Evolutionary conservation across 2,329 filamentous ascomycete species (phyloP), one percentile per base, ranked within the genome.

Genomic region (Ceratocystis colombiana): DNA sequence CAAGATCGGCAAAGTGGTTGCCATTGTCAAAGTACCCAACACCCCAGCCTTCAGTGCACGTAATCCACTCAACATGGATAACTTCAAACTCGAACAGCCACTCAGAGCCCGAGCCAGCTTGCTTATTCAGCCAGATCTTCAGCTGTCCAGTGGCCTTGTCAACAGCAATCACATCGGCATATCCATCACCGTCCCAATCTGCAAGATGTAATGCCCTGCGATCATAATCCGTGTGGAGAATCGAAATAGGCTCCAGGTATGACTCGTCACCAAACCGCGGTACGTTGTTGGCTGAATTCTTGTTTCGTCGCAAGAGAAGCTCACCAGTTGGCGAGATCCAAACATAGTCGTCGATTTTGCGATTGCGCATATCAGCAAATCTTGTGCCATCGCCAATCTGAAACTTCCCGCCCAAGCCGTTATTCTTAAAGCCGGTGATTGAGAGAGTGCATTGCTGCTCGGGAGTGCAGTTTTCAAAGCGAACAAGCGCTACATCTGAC

Each of bases 131-230:
- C 65, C 67, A 69, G n/a, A 69, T 66, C 7, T 65, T 64, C 3
- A 67, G 45, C 10, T 44, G 45, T 7, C 64, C 66, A 8, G 62
- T 63, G 6, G 61, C 33, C 0, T 69, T 71, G 67, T 69, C 25
- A 17, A 66, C 63, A 3, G 50, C 63, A 50, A 69, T 64, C 7
- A 69, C 62, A 55, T 77, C 75, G 62, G 72, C 73, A 1, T 68
- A 64, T 0, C 75, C 75, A 68, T 77, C 75, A 10, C 72, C 73
- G 61, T 77, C 72, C 73, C 73, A 77, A 67, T 77, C 75, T 1
- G 69, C 71, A 5, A 77, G 68, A 55, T 76, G 72, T 3, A 77
- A 62, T 53, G 71, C 71, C 5, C 72, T 70, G 3, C 74, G 71
- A 64, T 74, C 68, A 10, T 28, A 44, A 17, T 37, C 44, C 1